phyloP scores from a whole-genome alignment of 257 asterid genomes.

The Ocimum tenuiflorum region DNA sequence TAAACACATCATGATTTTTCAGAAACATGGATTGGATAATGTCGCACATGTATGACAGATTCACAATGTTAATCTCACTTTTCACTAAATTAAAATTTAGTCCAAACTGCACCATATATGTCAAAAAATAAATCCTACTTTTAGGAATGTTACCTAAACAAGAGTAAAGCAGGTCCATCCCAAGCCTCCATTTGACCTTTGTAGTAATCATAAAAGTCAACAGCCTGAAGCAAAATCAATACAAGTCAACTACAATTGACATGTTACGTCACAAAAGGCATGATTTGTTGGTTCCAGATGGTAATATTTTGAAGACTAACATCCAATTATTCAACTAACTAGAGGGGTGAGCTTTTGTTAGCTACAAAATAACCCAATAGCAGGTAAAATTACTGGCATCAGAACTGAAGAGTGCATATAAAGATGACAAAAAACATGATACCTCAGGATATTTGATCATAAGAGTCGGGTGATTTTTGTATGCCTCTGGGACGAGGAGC shows the following conservation, averaged over 20 bases:
- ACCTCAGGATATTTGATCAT: conserved; percentile 95
- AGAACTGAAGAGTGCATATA: conserved; percentile 9
- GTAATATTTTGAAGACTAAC: neutral
- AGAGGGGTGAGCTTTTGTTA: neutral
- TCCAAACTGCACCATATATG: neutral
- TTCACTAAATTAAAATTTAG: conserved; percentile 2
- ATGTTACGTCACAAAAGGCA: neutral
- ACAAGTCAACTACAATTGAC: conserved; percentile 14
- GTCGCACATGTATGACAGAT: neutral
- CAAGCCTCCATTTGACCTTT: conserved; percentile 99
- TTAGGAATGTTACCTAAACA: conserved; percentile 71
- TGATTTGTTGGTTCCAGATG: neutral
- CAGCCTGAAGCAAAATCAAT: conserved; percentile 44
- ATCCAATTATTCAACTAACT: neutral
- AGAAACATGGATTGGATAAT: neutral
- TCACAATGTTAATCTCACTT: conserved; percentile 14
- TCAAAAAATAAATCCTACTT: conserved; percentile 20
- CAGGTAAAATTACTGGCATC: neutral
- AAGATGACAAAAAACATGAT: conserved; percentile 10
- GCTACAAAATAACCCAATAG: neutral
- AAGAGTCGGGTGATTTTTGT: conserved; percentile 91
- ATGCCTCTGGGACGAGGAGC: conserved; percentile 99
- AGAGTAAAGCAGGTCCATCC: conserved; percentile 99
- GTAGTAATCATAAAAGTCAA: conserved; percentile 94
- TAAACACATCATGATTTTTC: neutral